phyloP scores from a whole-genome alignment of 2,329 filamentous ascomycete species.

The Nemania sp. region DNA sequence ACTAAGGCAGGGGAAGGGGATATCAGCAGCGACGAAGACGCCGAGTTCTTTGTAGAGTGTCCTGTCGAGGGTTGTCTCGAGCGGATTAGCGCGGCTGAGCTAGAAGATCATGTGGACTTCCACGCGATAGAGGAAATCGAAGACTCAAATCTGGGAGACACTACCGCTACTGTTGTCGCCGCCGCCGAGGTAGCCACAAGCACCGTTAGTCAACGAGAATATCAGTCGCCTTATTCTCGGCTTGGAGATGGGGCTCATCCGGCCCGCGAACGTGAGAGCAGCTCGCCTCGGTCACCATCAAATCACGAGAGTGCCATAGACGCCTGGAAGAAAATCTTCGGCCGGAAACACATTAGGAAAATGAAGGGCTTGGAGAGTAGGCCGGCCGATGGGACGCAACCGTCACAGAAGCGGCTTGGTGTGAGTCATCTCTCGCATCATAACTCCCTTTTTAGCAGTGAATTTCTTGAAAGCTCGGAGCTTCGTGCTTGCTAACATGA shows the following conservation, averaged over 20 bases:
- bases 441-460: not conserved
- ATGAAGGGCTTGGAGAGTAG: not conserved
- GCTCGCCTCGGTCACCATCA: not conserved
- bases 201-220: slow-evolving; percentile 9
- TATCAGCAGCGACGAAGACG: slow-evolving; percentile 34
- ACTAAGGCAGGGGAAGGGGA: not conserved
- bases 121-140: slow-evolving; percentile 56
- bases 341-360: slow-evolving; percentile 22
- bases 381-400: not conserved
- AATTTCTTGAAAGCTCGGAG: not conserved
- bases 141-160: slow-evolving; percentile 36
- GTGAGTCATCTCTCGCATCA: slow-evolving; percentile 11
- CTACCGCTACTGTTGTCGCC: slow-evolving; percentile 9
- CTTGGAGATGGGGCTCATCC: slow-evolving; percentile 9
- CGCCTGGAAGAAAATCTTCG: slow-evolving; percentile 39
- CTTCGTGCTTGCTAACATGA: not conserved
- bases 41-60: slow-evolving; percentile 54
- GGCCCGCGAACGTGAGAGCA: slow-evolving; percentile 1
- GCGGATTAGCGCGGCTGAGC: slow-evolving; percentile 52
- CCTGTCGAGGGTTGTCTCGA: slow-evolving; percentile 63
- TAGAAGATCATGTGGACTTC: slow-evolving; percentile 62
- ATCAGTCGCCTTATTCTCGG: slow-evolving; percentile 26
- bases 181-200: not conserved
- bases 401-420: slow-evolving; percentile 22
- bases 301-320: slow-evolving; percentile 32